Evolutionary conservation across 1,139 yeast species (phyloP), one percentile per base, ranked within the genome.

Genomic region (Pichia norvegensis): DNA sequence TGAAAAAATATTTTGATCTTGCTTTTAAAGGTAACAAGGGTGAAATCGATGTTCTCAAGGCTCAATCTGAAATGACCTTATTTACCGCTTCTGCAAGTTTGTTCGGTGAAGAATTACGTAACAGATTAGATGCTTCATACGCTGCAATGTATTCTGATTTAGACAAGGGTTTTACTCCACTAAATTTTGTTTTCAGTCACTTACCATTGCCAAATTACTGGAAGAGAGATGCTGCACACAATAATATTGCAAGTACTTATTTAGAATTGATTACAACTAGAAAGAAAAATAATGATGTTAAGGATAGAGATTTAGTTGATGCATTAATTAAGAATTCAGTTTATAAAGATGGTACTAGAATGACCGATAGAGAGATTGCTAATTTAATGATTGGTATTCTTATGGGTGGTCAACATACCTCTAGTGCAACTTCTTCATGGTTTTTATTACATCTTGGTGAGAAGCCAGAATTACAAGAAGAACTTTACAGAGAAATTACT

Each of bases 361-460:
- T 92, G 97, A 82, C 96, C 36, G 98, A 94, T 65, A 82, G 82
- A 64, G 95, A 92, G 69, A 87, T 92, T 62, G 95, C 97, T 38
- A 85, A 90, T 67, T 73, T 94, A 64, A 73, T 88, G 67, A 92
- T 92, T 66, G 99, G 97, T 64, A 81, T 94, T 46, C 75, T 94
- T 53, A 92, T 92, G 99, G 99, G 98, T 58, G 99, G 98, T 52
- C 99, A 92, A 70, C 99, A 92, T 67, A 94, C 99, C 29, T 85
- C 95, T 56, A 95, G 97, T 41, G 78, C 97, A 25, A 92, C 98
- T 23, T 85, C 96, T 41, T 85, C 97, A 25, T 92, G 98, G 98
- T 80, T 80, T 60, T 72, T 92, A 63, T 75, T 92, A 55, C 98
- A 92, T 64, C 74, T 92, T 55, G 97, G 90, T 55, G 94, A 83